Percentiles rank a stretch among this genome's conserved stretches.
phyloP scores from a whole-genome alignment of 129 eudicot genomes.

The Flaveria trinervia region DNA sequence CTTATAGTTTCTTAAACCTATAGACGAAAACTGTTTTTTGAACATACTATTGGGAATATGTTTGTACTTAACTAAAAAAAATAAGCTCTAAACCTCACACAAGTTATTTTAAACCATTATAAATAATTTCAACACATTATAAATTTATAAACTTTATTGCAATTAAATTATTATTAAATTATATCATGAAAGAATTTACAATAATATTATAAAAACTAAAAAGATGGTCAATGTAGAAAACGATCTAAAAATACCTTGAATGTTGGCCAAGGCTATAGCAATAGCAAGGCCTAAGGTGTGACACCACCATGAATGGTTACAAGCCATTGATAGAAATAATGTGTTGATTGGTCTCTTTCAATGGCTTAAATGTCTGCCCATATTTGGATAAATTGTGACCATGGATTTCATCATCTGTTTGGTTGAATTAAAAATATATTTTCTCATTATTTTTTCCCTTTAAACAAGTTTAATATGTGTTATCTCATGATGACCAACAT shows the following conservation, averaged over 20 bases:
- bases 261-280: conserved; percentile 20
- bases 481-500: background rate
- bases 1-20: too few relatives aligned
- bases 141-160: too few relatives aligned
- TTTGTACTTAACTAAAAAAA: background rate
- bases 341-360: conserved; percentile 40
- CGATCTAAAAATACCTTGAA: conserved; percentile 6
- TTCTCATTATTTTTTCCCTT: background rate
- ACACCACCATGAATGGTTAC: conserved; percentile 52
- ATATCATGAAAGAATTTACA: too few relatives aligned
- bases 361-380: conserved; percentile 34
- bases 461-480: background rate
- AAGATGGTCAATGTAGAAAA: conserved; percentile 6
- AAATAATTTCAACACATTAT: background rate
- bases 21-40: too few relatives aligned
- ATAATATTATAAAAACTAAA: background rate
- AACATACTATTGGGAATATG: too few relatives aligned
- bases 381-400: conserved; percentile 31
- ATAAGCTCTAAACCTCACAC: too few relatives aligned
- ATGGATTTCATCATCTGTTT: conserved; percentile 10
- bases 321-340: conserved; percentile 34
- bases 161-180: too few relatives aligned
- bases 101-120: background rate
- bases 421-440: background rate
- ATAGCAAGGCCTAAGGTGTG: conserved; percentile 35